A percentile compares a stretch with the other conserved stretches of the same genome.
Conservation (phyloP, 257 asterid species). For the Anisodus acutangulus region DNA sequence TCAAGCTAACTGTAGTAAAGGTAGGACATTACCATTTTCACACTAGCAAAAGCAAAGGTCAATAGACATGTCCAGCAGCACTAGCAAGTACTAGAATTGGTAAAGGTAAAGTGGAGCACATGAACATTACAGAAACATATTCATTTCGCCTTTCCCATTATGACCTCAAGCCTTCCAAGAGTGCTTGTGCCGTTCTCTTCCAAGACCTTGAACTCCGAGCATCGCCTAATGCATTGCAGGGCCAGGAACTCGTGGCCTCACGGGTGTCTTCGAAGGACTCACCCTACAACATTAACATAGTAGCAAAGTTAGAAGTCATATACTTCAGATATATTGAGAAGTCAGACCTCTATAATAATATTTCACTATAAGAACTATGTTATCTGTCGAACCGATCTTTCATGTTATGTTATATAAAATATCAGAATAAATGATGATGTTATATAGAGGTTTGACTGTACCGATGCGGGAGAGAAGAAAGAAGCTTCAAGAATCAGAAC, state of each 20-base stretch:
- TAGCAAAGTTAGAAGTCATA: neutral
- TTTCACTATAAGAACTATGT: too few relatives aligned
- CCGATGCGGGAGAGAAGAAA: too few relatives aligned
- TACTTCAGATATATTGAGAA: neutral
- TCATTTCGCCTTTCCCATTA: neutral
- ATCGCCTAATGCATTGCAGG: constrained; percentile 48
- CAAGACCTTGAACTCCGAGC: constrained; percentile 19
- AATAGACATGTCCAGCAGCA: constrained; percentile 18
- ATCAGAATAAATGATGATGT: too few relatives aligned
- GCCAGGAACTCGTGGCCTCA: constrained; percentile 71
- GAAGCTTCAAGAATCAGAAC: too few relatives aligned
- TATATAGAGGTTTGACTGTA: too few relatives aligned
- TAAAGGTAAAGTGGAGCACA: neutral
- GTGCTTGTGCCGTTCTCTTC: constrained; percentile 39
- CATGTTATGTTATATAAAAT: too few relatives aligned
- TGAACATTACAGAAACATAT: neutral
- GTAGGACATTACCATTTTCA: constrained; percentile 12
- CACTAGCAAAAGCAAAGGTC: constrained; percentile 23
- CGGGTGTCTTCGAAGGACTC: constrained; percentile 99
- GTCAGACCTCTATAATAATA: too few relatives aligned
- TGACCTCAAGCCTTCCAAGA: constrained; percentile 38
- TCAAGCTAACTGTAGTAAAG: neutral
- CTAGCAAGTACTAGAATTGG: neutral
- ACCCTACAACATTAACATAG: constrained; percentile 56
- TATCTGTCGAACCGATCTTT: too few relatives aligned